Evolutionary conservation across 768 basidiomycete species (phyloP), one percentile per base, ranked within the genome.

Genomic region (Hericium coralloides): DNA sequence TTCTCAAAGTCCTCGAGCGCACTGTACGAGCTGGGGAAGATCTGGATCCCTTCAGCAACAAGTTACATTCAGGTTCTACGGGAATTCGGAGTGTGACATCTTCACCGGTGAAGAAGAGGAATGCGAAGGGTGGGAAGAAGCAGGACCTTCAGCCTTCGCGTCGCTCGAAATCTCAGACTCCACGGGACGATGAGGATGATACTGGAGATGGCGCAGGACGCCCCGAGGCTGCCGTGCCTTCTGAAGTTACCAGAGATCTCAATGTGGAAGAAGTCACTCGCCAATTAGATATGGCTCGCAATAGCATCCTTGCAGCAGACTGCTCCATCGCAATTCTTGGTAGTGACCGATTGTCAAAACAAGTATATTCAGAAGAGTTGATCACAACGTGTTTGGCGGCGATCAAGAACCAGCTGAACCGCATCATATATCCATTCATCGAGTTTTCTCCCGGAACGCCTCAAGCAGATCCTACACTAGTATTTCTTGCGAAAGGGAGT

Each of bases 341-440:
- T 2, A 85, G 85, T 36, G 90, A 92, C 60, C 77, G 87, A 22
- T 73, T 95, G 55, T 81, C 90, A 2, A 95, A 95, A 69, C 90
- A 94, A 80, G 94, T 92, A 9, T 95, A 95, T 69, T 97, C 95
- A 0, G 93, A 98, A 68, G 97, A 99, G 67, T 76, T 94, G 12
- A 91, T 99, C 59, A 84, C 84, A 0, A 74, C 80, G 0, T 92
- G 93, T 70, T 75, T 98, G 17, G 75, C 72, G 45, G 76, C 85
- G 0, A 78, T 93, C 59, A 94, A 95, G 67, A 88, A 87, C 59
- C 85, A 87, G 57, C 80, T 97, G 31, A 82, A 82, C 1, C 82
- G 82, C 65, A 76, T 91, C 49, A 76, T 98, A 12, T 95, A 91
- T 65, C 93, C 91, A 0, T 90, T 94, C 60, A 82, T 95, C 4